Base-by-base conservation (phyloP, 192 early-diverging fungal genomes). In the Backusella tuberculispora region DNA sequence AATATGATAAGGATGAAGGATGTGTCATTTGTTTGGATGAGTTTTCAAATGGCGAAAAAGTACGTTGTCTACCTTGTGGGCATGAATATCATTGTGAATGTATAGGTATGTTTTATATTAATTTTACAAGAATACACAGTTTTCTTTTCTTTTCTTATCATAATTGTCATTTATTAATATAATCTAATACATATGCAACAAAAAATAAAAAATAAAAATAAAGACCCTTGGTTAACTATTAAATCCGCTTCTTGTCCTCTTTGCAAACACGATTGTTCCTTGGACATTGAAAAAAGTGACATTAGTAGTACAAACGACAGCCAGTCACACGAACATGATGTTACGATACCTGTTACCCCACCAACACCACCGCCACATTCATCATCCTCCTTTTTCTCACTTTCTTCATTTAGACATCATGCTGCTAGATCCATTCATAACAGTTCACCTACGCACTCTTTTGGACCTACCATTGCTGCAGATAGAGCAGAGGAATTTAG, bases 41-140 rank as follows among this genome's bases (percentile, higher is more conserved):
- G 2, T 89, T 87, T 79, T 72, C 72, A 17, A 41, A 77, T 26
- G 88, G 88, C 3, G 88, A 89, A 21, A 76, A 83, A 40, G 69
- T 89, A 63, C 69, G 88, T 34, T 73, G 69, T 38, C 71, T 89
- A 21, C 87, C 87, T 29, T 89, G 88, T 71, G 76, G 53, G 8
- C 88, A 89, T 67, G 87, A 88, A 34, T 89, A 86, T 72, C 88
- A 89, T 47, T 83, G 83, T 73, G 88, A 89, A 76, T 89, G 88
- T 71, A 87, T 89, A 34, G 87, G 85, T 88, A 81, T 41, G 13
- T n/a, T 15, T 40, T 14, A 40, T 38, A 13, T 15, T 6, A 17
- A n/a, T 48, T 0, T n/a, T 4, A 46, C 5, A 46, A 46, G 12
- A 12, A 46, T 14, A 46, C 14, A 10, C 12, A 46, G 10, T 64